Percentiles rank a stretch among this genome's conserved stretches.
These are phyloP conservation scores for Calonectria pseudoreteaudii DNA, from an alignment of 2,329 filamentous ascomycete species.

Conservation along the genomic window DNA sequence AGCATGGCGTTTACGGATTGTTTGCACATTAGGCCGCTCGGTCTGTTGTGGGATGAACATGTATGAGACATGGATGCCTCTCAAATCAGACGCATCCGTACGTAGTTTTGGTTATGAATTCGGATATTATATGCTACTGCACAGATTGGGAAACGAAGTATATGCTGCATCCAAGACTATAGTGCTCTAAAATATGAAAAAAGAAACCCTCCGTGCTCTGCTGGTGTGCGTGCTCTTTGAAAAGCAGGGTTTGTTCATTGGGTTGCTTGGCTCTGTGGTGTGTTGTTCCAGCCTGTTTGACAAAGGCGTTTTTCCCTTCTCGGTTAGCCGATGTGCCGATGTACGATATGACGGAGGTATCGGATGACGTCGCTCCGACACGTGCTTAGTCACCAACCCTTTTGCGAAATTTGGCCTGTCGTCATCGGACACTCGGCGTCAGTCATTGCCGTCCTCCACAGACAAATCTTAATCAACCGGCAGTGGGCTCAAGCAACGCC, in stretches of 20 bases:
- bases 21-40: constrained; percentile 7
- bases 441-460: constrained; percentile 43
- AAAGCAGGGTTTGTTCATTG: no score
- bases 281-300: not conserved
- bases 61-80: constrained; percentile 20
- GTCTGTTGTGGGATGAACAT: constrained; percentile 13
- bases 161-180: not conserved
- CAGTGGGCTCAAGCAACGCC: constrained; percentile 31
- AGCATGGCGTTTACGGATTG: constrained; percentile 30
- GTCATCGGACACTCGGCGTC: constrained; percentile 46
- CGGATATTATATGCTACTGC: constrained; percentile 21
- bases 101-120: constrained; percentile 22
- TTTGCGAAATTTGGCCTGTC: constrained; percentile 14
- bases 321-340: not conserved
- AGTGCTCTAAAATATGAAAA: not conserved
- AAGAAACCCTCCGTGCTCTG: no score
- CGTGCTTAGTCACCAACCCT: constrained; percentile 32
- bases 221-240: no score
- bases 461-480: constrained; percentile 31
- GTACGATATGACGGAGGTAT: constrained; percentile 14
- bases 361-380: constrained; percentile 31
- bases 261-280: no score
- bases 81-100: constrained; percentile 8
- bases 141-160: constrained; percentile 18
- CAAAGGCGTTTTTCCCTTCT: not conserved